phyloP scores from a whole-genome alignment of 2,329 filamentous ascomycete genomes.

The Fusarium transvaalense region DNA sequence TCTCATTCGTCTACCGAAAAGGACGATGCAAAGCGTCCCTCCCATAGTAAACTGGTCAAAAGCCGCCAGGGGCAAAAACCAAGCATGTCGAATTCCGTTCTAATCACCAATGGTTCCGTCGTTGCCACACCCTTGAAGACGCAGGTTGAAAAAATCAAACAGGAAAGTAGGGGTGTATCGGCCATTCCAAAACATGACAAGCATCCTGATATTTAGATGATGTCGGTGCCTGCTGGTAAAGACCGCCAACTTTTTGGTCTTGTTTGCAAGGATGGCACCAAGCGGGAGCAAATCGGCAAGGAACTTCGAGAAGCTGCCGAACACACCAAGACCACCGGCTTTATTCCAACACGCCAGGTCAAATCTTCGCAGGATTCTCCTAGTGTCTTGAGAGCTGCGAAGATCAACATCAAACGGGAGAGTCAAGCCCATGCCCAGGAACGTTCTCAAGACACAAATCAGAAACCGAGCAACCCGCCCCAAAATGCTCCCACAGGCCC shows the following conservation, averaged over 20 bases:
- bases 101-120: background rate
- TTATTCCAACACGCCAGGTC: conserved; percentile 37
- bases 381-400: background rate
- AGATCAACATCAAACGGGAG: conserved; percentile 1
- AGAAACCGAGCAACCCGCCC: background rate
- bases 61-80: background rate
- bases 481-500: conserved; percentile 30
- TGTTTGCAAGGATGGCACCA: background rate
- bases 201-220: conserved; percentile 32
- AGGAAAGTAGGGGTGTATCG: background rate
- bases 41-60: background rate
- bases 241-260: conserved; percentile 17
- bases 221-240: conserved; percentile 29
- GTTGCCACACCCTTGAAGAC: background rate
- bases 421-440: background rate
- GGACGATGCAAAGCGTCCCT: background rate
- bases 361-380: conserved; percentile 18
- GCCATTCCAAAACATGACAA: conserved; percentile 8
- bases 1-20: conserved; percentile 1
- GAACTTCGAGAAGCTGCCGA: conserved; percentile 23
- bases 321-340: conserved; percentile 22
- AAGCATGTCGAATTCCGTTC: background rate
- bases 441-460: background rate
- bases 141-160: conserved; percentile 21
- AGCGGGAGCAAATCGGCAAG: conserved; percentile 16